A percentile compares a stretch with the other conserved stretches of the same genome.
Conservation (phyloP, 75 land plant species). For the Gnetum montanum region DNA sequence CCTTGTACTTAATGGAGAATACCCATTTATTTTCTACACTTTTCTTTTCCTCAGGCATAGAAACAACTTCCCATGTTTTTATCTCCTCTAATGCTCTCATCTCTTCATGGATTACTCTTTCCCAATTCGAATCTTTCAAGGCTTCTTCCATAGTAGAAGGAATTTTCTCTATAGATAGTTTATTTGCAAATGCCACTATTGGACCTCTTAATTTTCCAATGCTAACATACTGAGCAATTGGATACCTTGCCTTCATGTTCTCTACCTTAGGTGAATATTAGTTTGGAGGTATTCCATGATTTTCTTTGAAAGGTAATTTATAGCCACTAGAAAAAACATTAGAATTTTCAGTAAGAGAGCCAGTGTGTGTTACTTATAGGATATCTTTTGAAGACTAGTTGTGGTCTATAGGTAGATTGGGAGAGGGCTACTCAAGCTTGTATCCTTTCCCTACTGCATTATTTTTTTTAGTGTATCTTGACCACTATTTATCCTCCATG, state of each 20-base stretch:
- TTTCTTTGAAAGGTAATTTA: slow-evolving; percentile 6
- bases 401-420: background rate
- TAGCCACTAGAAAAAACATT: slow-evolving; percentile 9
- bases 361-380: background rate
- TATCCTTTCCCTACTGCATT: background rate
- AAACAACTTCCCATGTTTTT: slow-evolving; percentile 13
- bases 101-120: slow-evolving; percentile 5
- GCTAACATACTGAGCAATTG: slow-evolving; percentile 11
- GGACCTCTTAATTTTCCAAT: background rate
- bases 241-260: slow-evolving; percentile 7
- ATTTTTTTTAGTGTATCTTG: background rate
- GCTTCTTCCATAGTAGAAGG: background rate
- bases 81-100: slow-evolving; percentile 19
- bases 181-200: background rate
- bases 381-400: background rate
- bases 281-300: slow-evolving; percentile 8
- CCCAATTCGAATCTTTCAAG: background rate
- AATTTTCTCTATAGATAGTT: background rate
- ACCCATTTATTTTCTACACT: slow-evolving; percentile 22
- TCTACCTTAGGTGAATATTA: slow-evolving; percentile 5
- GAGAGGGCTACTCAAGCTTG: background rate
- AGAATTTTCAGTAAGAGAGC: background rate
- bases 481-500: background rate
- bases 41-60: slow-evolving; percentile 5
- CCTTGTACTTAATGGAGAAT: slow-evolving; percentile 2